These are phyloP conservation scores for Lasiodiplodia citricola DNA, from an alignment of 2,329 filamentous ascomycete genomes.

Conservation along the genomic window DNA sequence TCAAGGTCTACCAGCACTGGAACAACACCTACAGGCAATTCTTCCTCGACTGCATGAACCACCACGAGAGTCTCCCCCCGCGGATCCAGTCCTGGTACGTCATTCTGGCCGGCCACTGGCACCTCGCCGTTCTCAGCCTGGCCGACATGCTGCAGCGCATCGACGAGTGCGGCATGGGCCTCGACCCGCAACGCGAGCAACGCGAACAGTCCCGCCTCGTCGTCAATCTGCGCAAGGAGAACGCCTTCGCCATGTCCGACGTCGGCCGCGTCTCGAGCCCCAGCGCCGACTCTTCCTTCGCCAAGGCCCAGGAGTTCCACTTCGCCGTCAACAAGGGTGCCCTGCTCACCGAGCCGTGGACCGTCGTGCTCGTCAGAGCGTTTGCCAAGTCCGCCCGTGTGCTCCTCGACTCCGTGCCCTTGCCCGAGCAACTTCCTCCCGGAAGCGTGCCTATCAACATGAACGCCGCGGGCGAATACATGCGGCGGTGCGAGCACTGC, in stretches of 20 bases:
- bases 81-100: slow-evolving; percentile 66
- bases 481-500: slow-evolving; percentile 54
- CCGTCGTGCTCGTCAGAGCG: slow-evolving; percentile 58
- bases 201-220: slow-evolving; percentile 44
- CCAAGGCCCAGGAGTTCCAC: slow-evolving; percentile 54
- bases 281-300: slow-evolving; percentile 34
- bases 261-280: slow-evolving; percentile 55
- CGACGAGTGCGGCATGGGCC: slow-evolving; percentile 46
- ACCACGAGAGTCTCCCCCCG: slow-evolving; percentile 57
- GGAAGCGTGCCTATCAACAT: slow-evolving; percentile 8
- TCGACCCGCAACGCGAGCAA: slow-evolving; percentile 33
- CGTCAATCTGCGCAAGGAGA: slow-evolving; percentile 49
- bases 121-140: slow-evolving; percentile 61
- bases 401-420: slow-evolving; percentile 45
- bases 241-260: slow-evolving; percentile 54
- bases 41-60: slow-evolving; percentile 57
- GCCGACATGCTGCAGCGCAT: slow-evolving; percentile 60
- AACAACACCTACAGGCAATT: slow-evolving; percentile 58
- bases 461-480: slow-evolving; percentile 34
- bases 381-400: slow-evolving; percentile 57
- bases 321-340: slow-evolving; percentile 60
- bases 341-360: slow-evolving; percentile 67
- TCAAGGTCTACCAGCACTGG: slow-evolving; percentile 62
- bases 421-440: slow-evolving; percentile 5
- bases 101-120: slow-evolving; percentile 63